Evolutionary conservation across 2,329 filamentous ascomycete genomes (phyloP).

Genomic region (Colletotrichum incanum): DNA sequence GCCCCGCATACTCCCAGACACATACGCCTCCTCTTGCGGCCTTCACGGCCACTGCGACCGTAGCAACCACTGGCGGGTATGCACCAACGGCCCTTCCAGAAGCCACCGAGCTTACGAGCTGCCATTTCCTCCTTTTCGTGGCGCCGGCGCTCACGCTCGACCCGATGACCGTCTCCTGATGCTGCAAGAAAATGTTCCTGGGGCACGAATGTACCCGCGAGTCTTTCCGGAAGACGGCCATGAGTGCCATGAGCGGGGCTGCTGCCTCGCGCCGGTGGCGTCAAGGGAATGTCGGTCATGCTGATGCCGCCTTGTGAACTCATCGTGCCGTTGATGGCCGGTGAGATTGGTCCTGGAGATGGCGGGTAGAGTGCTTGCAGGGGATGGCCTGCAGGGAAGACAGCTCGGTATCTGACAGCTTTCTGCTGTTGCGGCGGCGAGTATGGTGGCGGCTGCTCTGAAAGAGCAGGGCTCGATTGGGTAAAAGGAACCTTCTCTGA

Average conservation of each 20-base stretch:
- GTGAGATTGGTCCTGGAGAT: conserved; percentile 75
- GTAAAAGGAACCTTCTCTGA: conserved; percentile 34
- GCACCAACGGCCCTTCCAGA: conserved; percentile 77
- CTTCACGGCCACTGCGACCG: conserved; percentile 74
- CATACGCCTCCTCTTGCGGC: conserved; percentile 73
- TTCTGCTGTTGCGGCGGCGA: conserved; percentile 62
- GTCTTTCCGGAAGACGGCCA: conserved; percentile 59
- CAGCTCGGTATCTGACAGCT: conserved; percentile 68
- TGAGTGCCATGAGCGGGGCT: conserved; percentile 35
- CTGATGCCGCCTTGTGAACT: conserved; percentile 73
- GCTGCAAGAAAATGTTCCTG: conserved; percentile 61
- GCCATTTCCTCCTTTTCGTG: conserved; percentile 78
- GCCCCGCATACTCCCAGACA: conserved; percentile 68
- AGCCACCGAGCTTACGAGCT: conserved; percentile 70
- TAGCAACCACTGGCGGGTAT: conserved; percentile 76
- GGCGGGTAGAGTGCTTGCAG: conserved; percentile 65
- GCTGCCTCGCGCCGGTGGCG: conserved; percentile 55
- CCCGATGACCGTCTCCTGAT: conserved; percentile 59
- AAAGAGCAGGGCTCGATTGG: conserved; percentile 43
- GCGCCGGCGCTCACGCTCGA: conserved; percentile 67
- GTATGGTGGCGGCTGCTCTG: conserved; percentile 70
- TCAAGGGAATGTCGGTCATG: conserved; percentile 72
- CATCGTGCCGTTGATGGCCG: conserved; percentile 74
- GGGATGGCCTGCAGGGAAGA: conserved; percentile 71
- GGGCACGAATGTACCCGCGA: conserved; percentile 62